Evolutionary conservation across 2,329 filamentous ascomycete species (phyloP).

Genomic region (Rhynchosporium secalis): DNA sequence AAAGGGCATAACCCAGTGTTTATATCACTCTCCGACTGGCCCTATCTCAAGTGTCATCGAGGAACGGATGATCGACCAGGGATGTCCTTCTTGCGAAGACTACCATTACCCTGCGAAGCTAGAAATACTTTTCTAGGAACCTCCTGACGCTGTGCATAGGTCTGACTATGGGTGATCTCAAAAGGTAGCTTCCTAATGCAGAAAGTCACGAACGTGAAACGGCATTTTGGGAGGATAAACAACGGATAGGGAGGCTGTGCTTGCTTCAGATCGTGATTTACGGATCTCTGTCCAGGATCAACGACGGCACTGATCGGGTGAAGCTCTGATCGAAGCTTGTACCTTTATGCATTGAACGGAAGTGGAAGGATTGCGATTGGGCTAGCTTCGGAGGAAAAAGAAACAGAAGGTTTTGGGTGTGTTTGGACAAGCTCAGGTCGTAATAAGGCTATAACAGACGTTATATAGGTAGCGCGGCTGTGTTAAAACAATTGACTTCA

Average conservation of each 20-base stretch:
- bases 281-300: slow-evolving; percentile 5
- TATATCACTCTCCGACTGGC: slow-evolving; percentile 10
- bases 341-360: slow-evolving; percentile 3
- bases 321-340: slow-evolving; percentile 1
- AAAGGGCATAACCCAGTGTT: slow-evolving; percentile 9
- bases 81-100: slow-evolving; percentile 1
- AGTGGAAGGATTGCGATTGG: slow-evolving; percentile 9
- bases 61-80: neutral
- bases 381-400: neutral
- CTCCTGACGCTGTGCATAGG: slow-evolving; percentile 1
- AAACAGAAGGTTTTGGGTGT: slow-evolving; percentile 3
- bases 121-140: neutral
- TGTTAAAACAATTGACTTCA: slow-evolving; percentile 1
- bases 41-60: neutral
- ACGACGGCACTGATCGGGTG: slow-evolving; percentile 11
- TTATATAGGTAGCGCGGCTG: neutral
- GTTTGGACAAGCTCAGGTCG: slow-evolving; percentile 8
- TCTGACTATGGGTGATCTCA: neutral
- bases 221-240: slow-evolving; percentile 11
- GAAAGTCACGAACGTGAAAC: slow-evolving; percentile 18
- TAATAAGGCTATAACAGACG: neutral
- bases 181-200: neutral
- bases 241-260: slow-evolving; percentile 23
- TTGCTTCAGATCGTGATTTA: slow-evolving; percentile 12
- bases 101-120: neutral